Base-by-base conservation (phyloP, 495 filamentous ascomycete genomes). In the Penicilliopsis zonata region DNA sequence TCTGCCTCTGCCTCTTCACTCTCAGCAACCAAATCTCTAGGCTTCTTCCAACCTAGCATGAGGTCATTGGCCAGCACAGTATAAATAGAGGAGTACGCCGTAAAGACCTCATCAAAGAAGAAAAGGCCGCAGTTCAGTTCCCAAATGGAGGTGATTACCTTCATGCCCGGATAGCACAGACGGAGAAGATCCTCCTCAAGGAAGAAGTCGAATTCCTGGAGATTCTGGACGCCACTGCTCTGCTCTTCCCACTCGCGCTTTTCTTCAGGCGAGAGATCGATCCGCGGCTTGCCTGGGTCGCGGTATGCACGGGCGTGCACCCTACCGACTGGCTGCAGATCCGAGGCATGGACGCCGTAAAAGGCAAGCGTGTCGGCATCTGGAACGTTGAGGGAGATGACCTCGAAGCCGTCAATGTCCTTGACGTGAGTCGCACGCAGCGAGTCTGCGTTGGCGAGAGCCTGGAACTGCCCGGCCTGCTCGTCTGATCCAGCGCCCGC, bases 81-180 rank as follows among this genome's bases (percentile, higher is more conserved):
- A 49, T 78, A 80, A 49, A 72, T 73, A 4, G 61, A 63, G 23
- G 60, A 60, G 35, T 75, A 78, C 1, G 67, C 56, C 2, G 58
- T 63, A 27, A 44, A 41, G n/a, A 80, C 44, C 4, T 66, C 51
- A 31, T 76, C 72, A 35, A 86, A 66, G 41, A 67, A 72, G 42
- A 69, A 59, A 19, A 84, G 28, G 5, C 76, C 79, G 33, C 61
- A 67, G 35, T 67, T 74, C 18, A 84, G 53, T 29, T 72, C 63
- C 49, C 73, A 76, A 10, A 93, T 66, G 5, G 47, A 53, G 4
- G 72, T 60, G 19, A 67, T 63, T 10, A 95, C 49, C 58, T 92
- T 94, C 76, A 94, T 76, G 1, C 86, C 84, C 1, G 72, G 60
- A 40, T 73, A 75, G 37, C 77, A 69, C 28, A 69, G 57, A 17